Evolutionary conservation across 768 basidiomycete genomes (phyloP).

Genomic region (Cubamyces lactineus): DNA sequence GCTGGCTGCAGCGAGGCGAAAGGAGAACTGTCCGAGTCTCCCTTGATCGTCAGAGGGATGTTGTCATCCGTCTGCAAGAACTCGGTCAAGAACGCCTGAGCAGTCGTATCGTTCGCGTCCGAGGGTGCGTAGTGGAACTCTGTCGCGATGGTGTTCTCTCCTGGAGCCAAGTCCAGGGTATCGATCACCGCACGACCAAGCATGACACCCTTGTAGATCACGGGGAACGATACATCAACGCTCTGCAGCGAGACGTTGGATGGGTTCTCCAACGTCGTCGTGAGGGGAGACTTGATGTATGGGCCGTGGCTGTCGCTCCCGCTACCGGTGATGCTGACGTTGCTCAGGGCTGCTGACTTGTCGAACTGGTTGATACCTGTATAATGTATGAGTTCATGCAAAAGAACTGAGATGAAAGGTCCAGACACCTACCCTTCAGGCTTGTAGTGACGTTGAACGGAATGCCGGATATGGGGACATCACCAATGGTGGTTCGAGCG

Average conservation of each 20-base stretch:
- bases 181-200: constrained; percentile 63
- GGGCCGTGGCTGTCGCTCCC: constrained; percentile 63
- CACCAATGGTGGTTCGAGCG: constrained; percentile 63
- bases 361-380: constrained; percentile 57
- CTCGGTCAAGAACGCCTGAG: constrained; percentile 61
- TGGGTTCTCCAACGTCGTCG: constrained; percentile 62
- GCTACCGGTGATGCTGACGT: constrained; percentile 65
- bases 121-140: constrained; percentile 73
- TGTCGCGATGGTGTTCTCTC: constrained; percentile 51
- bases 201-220: constrained; percentile 54
- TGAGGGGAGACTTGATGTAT: constrained; percentile 61
- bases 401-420: too few species aligned
- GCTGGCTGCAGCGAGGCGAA: constrained; percentile 61
- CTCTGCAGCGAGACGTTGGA: constrained; percentile 69
- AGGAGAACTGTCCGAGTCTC: constrained; percentile 62
- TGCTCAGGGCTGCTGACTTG: constrained; percentile 50
- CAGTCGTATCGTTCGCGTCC: constrained; percentile 66
- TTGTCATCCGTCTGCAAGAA: constrained; percentile 58
- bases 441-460: constrained; percentile 61
- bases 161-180: constrained; percentile 62
- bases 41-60: constrained; percentile 58
- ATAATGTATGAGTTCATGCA: neutral
- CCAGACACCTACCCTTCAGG: constrained; percentile 47
- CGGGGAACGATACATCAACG: constrained; percentile 58
- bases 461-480: constrained; percentile 67